A percentile compares a stretch with the other conserved stretches of the same genome.
phyloP scores from a whole-genome alignment of 192 early-diverging fungal genomes.

The Chytriomyces sp. region DNA sequence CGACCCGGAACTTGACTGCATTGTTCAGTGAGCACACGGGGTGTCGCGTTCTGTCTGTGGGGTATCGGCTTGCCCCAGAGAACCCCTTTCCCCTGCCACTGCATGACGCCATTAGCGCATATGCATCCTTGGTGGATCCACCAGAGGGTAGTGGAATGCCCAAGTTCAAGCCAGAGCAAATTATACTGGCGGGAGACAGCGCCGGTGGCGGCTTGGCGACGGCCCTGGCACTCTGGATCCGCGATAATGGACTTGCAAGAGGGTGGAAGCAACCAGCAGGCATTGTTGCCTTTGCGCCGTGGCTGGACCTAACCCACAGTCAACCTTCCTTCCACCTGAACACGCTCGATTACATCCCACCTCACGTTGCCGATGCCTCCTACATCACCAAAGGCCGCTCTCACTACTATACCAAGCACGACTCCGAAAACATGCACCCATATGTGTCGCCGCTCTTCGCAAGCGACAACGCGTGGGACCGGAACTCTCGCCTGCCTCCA shows the following conservation, averaged over 20 bases:
- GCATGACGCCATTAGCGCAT: constrained; percentile 41
- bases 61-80: constrained; percentile 44
- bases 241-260: constrained; percentile 50
- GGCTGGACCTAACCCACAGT: constrained; percentile 37
- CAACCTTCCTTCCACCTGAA: constrained; percentile 29
- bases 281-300: constrained; percentile 59
- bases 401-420: constrained; percentile 35
- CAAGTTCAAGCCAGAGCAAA: constrained; percentile 29
- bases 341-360: constrained; percentile 38
- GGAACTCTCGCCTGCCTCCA: constrained; percentile 27
- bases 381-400: constrained; percentile 25
- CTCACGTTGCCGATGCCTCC: constrained; percentile 2
- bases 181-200: constrained; percentile 40
- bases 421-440: constrained; percentile 32
- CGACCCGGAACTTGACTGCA: constrained; percentile 31
- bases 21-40: constrained; percentile 18
- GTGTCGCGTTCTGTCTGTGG: constrained; percentile 40
- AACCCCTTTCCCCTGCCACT: constrained; percentile 37
- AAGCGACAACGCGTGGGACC: not conserved
- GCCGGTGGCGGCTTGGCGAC: constrained; percentile 40
- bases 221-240: constrained; percentile 53
- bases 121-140: constrained; percentile 42
- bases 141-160: constrained; percentile 5
- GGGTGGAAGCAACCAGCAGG: constrained; percentile 22
- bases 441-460: constrained; percentile 36